Evolutionary conservation across 495 filamentous ascomycete species (phyloP).

Genomic region (Aspergillus olivimuriae): DNA sequence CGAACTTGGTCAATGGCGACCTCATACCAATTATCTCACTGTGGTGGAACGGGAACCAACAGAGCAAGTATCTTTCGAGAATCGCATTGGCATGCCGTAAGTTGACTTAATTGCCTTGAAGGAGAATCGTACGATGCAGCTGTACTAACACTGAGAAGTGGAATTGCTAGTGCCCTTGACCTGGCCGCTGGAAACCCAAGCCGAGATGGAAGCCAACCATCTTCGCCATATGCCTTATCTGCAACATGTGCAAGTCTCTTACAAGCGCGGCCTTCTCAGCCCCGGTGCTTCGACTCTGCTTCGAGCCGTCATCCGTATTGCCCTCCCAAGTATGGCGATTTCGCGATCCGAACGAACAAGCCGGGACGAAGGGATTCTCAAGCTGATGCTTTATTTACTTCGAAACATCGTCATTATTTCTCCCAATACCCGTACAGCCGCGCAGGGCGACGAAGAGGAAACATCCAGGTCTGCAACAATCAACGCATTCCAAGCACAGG

Average conservation of each 20-base stretch:
- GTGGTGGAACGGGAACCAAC: constrained; percentile 62
- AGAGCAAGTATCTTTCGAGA: constrained; percentile 67
- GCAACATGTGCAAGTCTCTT: constrained; percentile 76
- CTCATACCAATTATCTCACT: constrained; percentile 79
- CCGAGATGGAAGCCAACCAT: constrained; percentile 85
- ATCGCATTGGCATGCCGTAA: constrained; percentile 73
- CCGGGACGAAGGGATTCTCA: constrained; percentile 90
- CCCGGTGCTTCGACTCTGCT: constrained; percentile 71
- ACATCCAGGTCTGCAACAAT: constrained; percentile 83
- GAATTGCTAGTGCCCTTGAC: constrained; percentile 92
- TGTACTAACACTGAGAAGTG: constrained; percentile 37
- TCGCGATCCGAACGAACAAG: constrained; percentile 65
- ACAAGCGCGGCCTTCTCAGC: constrained; percentile 83
- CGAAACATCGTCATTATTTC: constrained; percentile 83
- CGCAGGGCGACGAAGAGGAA: constrained; percentile 76
- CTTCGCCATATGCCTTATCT: constrained; percentile 84
- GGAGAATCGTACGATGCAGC: too few species aligned
- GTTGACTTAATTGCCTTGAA: too few species aligned
- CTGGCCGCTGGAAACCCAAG: constrained; percentile 82
- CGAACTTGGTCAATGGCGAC: constrained; percentile 86
- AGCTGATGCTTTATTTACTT: constrained; percentile 79
- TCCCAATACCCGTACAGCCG: constrained; percentile 51
- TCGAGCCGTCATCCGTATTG: constrained; percentile 68
- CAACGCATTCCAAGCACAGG: constrained; percentile 81
- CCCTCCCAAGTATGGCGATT: constrained; percentile 80